Evolutionary conservation across 257 asterid genomes (phyloP), one percentile per base, ranked within the genome.

Genomic region (Anisodus acutangulus): DNA sequence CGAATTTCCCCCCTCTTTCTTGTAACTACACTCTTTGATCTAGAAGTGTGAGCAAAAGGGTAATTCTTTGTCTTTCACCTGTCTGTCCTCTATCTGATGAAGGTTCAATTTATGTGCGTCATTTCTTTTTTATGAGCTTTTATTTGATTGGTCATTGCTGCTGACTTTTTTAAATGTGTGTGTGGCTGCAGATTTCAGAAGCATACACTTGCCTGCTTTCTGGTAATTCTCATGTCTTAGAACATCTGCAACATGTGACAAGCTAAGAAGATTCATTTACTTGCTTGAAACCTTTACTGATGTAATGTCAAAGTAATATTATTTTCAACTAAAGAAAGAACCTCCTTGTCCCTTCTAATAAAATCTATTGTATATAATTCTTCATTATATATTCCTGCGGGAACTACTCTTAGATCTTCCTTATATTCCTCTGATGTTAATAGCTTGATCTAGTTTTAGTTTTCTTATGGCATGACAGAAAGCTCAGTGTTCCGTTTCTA

Each of bases 161-260:
- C 64, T 76, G 64, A 76, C 51, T 26, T 76, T 76, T 26, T 3
- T 51, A 22, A 26, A 26, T 76, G 81, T 0, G 49, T 71, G 16
- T 76, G 26, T 51, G 63, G 49, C 22, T 86, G 91, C 92, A 93
- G 97, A 83, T 93, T 82, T 93, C 95, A 16, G 94, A 92, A 91
- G 97, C 97, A 74, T 91, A 93, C 82, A 37, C 90, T 59, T 89
- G 88, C 84, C 84, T 93, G 39, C 86, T 70, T 69, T 90, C 92
- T 10, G 96, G 93, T 91, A 90, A 85, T 26, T 76, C 26, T 76
- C 81, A 76, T 13, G 26, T 26, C 81, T 76, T 76, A 35, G 49
- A 17, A 13, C 39, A 39, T 59, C 45, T 76, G 60, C 81, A 76
- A 76, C 41, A 3, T 26, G 63, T 13, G 64, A 13, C 63, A 26